Conservation (phyloP, 2,329 filamentous ascomycete species). For the Neofusicoccum cordaticola region DNA sequence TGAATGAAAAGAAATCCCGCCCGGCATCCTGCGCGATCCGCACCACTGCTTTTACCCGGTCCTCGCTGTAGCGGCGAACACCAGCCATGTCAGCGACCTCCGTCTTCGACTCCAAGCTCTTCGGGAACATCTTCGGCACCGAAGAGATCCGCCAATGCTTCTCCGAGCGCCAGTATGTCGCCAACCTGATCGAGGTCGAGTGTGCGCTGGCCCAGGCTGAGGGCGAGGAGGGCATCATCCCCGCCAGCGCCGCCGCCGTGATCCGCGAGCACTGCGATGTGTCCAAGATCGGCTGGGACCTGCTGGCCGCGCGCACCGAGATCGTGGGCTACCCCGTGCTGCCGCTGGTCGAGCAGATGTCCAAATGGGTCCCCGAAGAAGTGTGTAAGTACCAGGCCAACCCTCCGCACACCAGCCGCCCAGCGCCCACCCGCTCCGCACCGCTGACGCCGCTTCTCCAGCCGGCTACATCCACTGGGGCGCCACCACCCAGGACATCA, state of each 20-base stretch:
- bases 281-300: conserved; percentile 43
- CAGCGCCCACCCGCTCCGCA: no score
- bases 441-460: conserved; percentile 27
- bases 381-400: conserved; percentile 21
- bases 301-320: conserved; percentile 46
- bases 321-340: conserved; percentile 56
- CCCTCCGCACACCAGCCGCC: conserved; percentile 21
- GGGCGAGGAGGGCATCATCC: conserved; percentile 48
- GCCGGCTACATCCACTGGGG: conserved; percentile 56
- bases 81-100: background rate
- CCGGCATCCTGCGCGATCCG: no score
- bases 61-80: background rate
- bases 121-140: conserved; percentile 52
- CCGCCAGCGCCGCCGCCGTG: conserved; percentile 32
- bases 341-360: conserved; percentile 50
- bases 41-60: no score
- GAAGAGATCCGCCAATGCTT: conserved; percentile 52
- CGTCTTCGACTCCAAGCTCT: conserved; percentile 49
- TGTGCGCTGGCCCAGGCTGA: conserved; percentile 53
- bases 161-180: conserved; percentile 50
- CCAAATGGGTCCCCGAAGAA: conserved; percentile 36
- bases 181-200: conserved; percentile 51
- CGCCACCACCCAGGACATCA: conserved; percentile 59
- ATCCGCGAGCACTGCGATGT: conserved; percentile 34
- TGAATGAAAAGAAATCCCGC: background rate